Evolutionary conservation across 2,329 filamentous ascomycete genomes (phyloP).

Genomic region (Aspergillus flavus): DNA sequence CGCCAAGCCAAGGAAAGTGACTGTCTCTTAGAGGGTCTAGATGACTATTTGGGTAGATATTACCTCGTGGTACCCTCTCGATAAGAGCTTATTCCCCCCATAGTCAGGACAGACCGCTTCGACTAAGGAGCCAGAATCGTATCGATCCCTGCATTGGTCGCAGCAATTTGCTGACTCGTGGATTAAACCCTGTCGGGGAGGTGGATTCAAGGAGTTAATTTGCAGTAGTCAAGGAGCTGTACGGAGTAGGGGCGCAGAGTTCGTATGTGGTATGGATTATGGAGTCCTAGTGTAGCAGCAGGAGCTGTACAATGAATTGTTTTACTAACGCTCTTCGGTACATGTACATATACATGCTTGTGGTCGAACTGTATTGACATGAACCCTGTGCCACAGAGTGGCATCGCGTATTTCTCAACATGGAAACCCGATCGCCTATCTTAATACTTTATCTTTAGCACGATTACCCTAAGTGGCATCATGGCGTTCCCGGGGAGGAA

Average conservation of each 20-base stretch:
- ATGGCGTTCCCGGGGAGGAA: background rate
- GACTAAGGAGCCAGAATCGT: background rate
- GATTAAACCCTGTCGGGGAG: background rate
- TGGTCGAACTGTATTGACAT: background rate
- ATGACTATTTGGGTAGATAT: background rate
- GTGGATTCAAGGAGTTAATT: background rate
- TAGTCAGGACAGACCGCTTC: background rate
- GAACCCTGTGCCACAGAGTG: background rate
- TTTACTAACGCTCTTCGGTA: background rate
- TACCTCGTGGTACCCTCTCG: background rate
- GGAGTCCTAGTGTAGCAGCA: background rate
- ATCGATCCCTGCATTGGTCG: background rate
- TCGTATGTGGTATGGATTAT: background rate
- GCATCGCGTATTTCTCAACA: background rate
- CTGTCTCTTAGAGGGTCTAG: background rate
- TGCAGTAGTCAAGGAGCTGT: background rate
- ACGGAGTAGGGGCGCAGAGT: background rate
- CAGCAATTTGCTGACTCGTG: constrained; percentile 1
- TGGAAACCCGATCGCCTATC: background rate
- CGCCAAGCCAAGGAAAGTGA: background rate
- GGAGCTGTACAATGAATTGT: background rate
- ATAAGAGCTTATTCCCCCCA: background rate
- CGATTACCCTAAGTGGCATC: background rate
- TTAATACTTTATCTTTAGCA: background rate
- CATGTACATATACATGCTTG: background rate